Percentiles rank a stretch among this genome's conserved stretches.
Evolutionary conservation across 441 rosid species (phyloP).

Genomic region (Croton laevigatus): DNA sequence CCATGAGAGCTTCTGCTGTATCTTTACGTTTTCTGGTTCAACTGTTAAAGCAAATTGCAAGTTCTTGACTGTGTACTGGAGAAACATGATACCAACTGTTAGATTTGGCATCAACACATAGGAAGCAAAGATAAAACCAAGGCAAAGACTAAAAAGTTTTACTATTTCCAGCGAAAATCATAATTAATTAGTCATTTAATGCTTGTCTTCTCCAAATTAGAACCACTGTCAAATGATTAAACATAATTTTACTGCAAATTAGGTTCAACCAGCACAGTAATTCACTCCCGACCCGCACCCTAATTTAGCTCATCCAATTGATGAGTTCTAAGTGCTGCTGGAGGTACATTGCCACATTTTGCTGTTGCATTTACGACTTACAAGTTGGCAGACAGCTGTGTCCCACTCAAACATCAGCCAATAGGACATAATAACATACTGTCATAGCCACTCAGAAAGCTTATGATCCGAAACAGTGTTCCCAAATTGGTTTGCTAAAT

Average conservation of each 20-base stretch:
- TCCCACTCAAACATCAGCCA: too few relatives aligned
- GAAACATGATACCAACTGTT: slow-evolving; percentile 15
- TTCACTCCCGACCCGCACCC: background rate
- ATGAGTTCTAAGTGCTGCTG: background rate
- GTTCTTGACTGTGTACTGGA: slow-evolving; percentile 89
- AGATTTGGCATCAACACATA: background rate
- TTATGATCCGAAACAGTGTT: too few relatives aligned
- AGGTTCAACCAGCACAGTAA: background rate
- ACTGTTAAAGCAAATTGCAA: slow-evolving; percentile 72
- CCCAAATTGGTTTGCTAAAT: background rate
- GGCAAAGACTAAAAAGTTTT: background rate
- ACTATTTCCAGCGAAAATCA: background rate
- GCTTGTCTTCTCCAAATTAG: background rate
- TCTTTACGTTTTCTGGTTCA: slow-evolving; percentile 66
- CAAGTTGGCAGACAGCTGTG: too few relatives aligned
- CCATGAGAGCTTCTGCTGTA: slow-evolving; percentile 69
- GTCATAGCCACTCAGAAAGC: too few relatives aligned
- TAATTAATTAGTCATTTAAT: background rate
- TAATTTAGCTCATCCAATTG: background rate
- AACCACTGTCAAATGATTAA: background rate
- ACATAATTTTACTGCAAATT: background rate
- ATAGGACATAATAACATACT: too few relatives aligned
- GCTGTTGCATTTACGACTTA: background rate
- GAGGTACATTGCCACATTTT: background rate
- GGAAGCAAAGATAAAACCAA: background rate